Evolutionary conservation across 257 asterid species (phyloP), one percentile per base, ranked within the genome.

Genomic region (Solanum chiquidenum): DNA sequence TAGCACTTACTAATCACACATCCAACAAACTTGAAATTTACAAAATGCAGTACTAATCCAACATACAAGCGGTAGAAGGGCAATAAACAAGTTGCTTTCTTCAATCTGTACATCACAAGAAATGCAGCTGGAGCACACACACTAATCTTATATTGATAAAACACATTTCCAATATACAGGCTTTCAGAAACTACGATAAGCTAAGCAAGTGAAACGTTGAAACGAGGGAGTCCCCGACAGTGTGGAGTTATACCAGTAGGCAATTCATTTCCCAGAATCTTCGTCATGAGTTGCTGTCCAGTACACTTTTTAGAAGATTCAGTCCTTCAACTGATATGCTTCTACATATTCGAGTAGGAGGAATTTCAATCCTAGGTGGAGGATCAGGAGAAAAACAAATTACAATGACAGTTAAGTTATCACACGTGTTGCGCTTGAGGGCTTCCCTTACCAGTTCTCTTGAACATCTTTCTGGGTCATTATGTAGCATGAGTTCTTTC

Each of bases 351-450:
- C 95, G 90, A 31, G 91, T 68, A 2, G 93, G 94, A 6, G 92
- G 89, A 6, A 93, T 60, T 87, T 96, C 98, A 13, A 95, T 92
- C 58, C 93, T 90, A 3, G 98, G 94, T 0, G 99, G 99, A 89
- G 99, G 99, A 88, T 96, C 99, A 12, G 91, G 91, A 3, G 98
- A 95, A 90, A 96, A 96, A 88, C 99, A 96, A 11, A 96, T 91
- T 60, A 95, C 95, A 0, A 96, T 79, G 2, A 95, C 99, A 0
- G 98, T 96, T 82, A 96, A 84, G 83, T 96, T 96, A 79, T 96
- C 99, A 14, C 98, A 95, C 0, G 99, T 94, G 88, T 93, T 94
- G 29, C 98, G 93, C 90, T 92, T 96, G 82, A 96, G 92, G 1
- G 99, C 99, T 88, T 96, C 98, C 88, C 96, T 88, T 20, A 96